Conservation (phyloP, 2,329 filamentous ascomycete genomes). For the Epichloe baconii region DNA sequence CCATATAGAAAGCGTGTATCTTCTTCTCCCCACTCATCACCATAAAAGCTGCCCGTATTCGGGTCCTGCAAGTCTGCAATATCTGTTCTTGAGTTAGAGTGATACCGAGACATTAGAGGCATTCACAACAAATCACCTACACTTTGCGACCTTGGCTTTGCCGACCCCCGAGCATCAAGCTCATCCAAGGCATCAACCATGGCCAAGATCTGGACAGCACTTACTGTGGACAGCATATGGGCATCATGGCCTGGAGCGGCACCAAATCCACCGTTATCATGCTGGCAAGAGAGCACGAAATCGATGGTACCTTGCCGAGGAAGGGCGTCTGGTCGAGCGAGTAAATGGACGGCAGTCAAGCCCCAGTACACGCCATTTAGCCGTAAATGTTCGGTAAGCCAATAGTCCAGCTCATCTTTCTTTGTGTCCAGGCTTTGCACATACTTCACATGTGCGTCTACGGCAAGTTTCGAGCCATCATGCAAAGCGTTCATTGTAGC, state of each 20-base stretch:
- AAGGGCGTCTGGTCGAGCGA: constrained; percentile 68
- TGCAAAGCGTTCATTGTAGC: constrained; percentile 14
- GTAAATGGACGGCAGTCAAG: constrained; percentile 72
- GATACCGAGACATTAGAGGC: constrained; percentile 5
- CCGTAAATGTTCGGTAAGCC: constrained; percentile 91
- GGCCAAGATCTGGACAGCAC: constrained; percentile 84
- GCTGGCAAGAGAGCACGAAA: constrained; percentile 92
- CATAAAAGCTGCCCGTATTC: constrained; percentile 74
- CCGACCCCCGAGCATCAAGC: constrained; percentile 52
- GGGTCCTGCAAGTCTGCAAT: constrained; percentile 72
- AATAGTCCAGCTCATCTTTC: constrained; percentile 93
- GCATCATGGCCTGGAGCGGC: constrained; percentile 90
- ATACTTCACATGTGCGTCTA: constrained; percentile 67
- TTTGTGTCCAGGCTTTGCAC: constrained; percentile 85
- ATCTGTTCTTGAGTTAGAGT: constrained; percentile 30
- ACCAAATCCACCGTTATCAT: constrained; percentile 80
- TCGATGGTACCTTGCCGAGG: constrained; percentile 70
- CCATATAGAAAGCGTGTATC: constrained; percentile 92
- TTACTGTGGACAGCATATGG: constrained; percentile 92
- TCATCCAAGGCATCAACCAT: constrained; percentile 75
- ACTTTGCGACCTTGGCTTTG: constrained; percentile 62
- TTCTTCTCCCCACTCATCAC: constrained; percentile 92
- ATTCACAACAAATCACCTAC: constrained; percentile 38
- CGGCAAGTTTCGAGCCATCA: constrained; percentile 32
- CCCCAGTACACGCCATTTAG: constrained; percentile 97